Base-by-base conservation (phyloP, 2,329 filamentous ascomycete species). In the Parastagonospora nodorum region DNA sequence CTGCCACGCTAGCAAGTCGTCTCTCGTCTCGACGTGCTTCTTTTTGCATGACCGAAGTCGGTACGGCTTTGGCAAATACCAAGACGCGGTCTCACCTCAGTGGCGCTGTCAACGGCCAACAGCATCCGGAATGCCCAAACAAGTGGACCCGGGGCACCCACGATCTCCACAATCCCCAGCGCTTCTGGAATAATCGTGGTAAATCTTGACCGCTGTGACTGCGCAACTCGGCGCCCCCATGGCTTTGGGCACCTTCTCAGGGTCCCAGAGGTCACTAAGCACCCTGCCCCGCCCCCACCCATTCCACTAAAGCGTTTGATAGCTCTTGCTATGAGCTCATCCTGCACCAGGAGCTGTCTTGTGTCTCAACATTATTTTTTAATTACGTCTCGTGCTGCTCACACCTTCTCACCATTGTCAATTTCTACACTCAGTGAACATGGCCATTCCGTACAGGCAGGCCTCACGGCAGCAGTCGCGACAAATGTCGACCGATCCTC, bases 401-500 rank as follows among this genome's bases (percentile, higher is more conserved):
- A 24, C 28, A 36, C 32, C 39, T 33, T 38, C 39, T 28, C 15
- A 35, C 16, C 14, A 15, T 36, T 51, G 24, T 45, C 47, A 37
- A 9, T 12, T 30, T 45, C 24, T 50, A 27, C 41, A 42, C 53
- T 60, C 38, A 30, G 66, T 71, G 62, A 51, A 56, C 42, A 54
- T 47, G 31, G 51, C 63, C 54, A 53, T 69, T 39, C 66, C 67
- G 24, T 67, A 63, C 47, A 56, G 65, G 49, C 61, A 67, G 48
- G 60, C 60, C 14, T 61, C 61, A 48, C 58, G 65, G 49, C 56
- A 69, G 53, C 66, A 64, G 38, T 78, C 76, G 53, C 74, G 76
- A 48, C 77, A 79, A 60, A 74, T 80, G 73, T 78, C 76, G 11
- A 74, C 77, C 35, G 78, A 79, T 64, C 77, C 80, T 42, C 79